phyloP scores from a whole-genome alignment of 2,329 filamentous ascomycete species.

The Botrytis hyacinthi region DNA sequence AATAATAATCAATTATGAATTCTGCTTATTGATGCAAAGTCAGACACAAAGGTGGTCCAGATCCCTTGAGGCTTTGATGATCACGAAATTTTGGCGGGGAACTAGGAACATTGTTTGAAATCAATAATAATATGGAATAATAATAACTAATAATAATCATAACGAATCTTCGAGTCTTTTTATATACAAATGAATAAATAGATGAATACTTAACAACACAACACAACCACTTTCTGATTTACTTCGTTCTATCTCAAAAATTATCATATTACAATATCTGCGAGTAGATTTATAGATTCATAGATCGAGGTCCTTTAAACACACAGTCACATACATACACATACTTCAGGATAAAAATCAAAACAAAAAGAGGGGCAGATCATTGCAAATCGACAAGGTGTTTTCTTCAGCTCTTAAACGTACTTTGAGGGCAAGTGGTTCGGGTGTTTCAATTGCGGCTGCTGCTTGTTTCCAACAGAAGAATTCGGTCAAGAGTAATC shows the following conservation, averaged over 20 bases:
- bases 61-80: slow-evolving; percentile 27
- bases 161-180: neutral
- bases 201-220: neutral
- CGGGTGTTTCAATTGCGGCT: slow-evolving; percentile 71
- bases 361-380: neutral
- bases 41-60: slow-evolving; percentile 19
- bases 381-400: slow-evolving; percentile 68
- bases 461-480: slow-evolving; percentile 64
- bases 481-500: slow-evolving; percentile 40
- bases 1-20: neutral
- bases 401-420: slow-evolving; percentile 81
- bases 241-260: slow-evolving; percentile 21
- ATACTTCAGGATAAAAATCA: neutral
- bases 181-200: neutral
- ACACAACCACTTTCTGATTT: neutral
- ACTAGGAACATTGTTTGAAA: slow-evolving; percentile 28
- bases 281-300: neutral
- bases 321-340: neutral
- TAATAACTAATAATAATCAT: slow-evolving; percentile 17
- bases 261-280: neutral
- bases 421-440: slow-evolving; percentile 70
- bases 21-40: slow-evolving; percentile 5
- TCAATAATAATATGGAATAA: slow-evolving; percentile 21
- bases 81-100: slow-evolving; percentile 27
- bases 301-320: neutral